Evolutionary conservation across 2,329 filamentous ascomycete species (phyloP).

Genomic region (Corniculantispora saksenae): DNA sequence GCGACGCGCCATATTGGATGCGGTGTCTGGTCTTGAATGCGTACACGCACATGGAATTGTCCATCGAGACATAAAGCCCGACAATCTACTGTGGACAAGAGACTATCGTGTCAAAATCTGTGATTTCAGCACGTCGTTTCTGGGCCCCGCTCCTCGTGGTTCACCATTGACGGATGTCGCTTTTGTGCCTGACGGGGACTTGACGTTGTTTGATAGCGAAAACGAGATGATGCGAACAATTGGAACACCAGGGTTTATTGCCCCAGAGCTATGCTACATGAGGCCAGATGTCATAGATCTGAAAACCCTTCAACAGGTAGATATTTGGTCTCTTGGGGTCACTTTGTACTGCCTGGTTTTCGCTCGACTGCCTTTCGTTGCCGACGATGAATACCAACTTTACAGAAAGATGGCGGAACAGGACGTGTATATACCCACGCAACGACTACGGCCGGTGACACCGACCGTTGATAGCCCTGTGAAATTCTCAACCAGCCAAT

Average conservation of each 20-base stretch:
- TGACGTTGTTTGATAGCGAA: not conserved
- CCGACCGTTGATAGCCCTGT: too few relatives aligned
- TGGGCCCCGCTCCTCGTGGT: not conserved
- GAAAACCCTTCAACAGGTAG: not conserved
- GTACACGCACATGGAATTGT: not conserved
- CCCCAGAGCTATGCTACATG: conserved; percentile 3
- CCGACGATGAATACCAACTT: not conserved
- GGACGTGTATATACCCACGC: not conserved
- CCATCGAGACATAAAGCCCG: not conserved
- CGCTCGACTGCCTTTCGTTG: not conserved
- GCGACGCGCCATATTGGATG: not conserved
- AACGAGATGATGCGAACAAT: not conserved
- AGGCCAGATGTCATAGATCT: not conserved
- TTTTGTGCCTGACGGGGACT: not conserved
- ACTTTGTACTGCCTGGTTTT: not conserved
- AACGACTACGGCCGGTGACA: not conserved
- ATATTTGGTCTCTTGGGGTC: not conserved
- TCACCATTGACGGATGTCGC: too few relatives aligned
- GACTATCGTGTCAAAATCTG: not conserved
- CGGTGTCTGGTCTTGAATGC: not conserved
- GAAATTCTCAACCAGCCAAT: too few relatives aligned
- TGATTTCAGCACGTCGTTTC: conserved; percentile 1
- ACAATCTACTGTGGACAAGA: conserved; percentile 2
- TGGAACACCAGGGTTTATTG: conserved; percentile 5
- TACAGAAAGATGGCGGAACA: not conserved